Conservation (phyloP, 371 early-diverging fungal genomes). For the Syncephalastrum contaminatum region DNA sequence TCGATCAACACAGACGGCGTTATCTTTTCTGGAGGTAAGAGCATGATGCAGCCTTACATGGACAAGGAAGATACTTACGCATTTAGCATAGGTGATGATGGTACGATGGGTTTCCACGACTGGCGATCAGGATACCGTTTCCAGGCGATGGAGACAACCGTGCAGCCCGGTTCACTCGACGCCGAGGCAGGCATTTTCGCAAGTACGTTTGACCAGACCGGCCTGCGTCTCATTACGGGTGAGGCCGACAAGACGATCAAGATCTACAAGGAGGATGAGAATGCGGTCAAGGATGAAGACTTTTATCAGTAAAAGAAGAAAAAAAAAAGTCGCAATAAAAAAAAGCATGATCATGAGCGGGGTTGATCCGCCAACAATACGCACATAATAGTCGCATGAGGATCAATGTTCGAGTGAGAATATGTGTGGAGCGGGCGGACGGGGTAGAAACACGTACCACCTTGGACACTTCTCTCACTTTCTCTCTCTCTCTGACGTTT, state of each 20-base stretch:
- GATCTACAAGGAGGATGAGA: constrained; percentile 87
- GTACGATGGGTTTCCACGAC: constrained; percentile 95
- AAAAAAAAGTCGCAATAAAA: too few relatives aligned
- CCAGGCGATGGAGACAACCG: constrained; percentile 81
- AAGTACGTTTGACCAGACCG: constrained; percentile 93
- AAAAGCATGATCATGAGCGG: too few relatives aligned
- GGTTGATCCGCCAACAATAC: too few relatives aligned
- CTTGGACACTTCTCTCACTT: too few relatives aligned
- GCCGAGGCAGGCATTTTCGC: constrained; percentile 95
- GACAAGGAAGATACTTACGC: neutral
- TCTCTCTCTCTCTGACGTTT: too few relatives aligned
- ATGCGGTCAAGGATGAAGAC: constrained; percentile 54
- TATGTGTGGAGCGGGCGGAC: too few relatives aligned
- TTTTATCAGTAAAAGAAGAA: constrained; percentile 25
- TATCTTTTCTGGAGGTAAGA: constrained; percentile 85
- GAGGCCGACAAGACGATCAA: constrained; percentile 99
- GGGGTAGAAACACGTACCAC: too few relatives aligned
- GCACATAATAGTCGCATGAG: too few relatives aligned
- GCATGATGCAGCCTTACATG: constrained; percentile 1
- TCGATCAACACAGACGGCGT: constrained; percentile 90
- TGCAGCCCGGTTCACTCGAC: constrained; percentile 96
- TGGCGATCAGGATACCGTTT: constrained; percentile 95
- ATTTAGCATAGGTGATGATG: constrained; percentile 74
- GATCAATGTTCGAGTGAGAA: too few relatives aligned
- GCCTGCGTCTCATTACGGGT: constrained; percentile 92